These are phyloP conservation scores for Mucor sp. DNA, from an alignment of 371 early-diverging fungal species.

Conservation along the genomic window DNA sequence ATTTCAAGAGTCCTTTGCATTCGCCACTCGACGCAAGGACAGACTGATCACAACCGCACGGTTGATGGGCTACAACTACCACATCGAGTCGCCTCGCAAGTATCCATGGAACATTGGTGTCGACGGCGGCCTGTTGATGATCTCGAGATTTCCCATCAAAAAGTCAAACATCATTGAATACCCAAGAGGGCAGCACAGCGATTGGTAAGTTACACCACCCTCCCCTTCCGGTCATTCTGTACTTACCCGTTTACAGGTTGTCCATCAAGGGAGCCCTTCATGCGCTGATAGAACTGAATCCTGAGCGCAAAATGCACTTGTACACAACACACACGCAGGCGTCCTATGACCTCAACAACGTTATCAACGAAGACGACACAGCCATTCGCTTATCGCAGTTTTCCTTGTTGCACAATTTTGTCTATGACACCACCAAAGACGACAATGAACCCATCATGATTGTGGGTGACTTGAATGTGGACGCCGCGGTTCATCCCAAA, in stretches of 20 bases:
- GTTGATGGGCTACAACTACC: conserved; percentile 65
- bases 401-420: conserved; percentile 61
- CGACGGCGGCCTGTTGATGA: conserved; percentile 82
- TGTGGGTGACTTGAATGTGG: conserved; percentile 78
- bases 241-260: conserved; percentile 41
- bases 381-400: conserved; percentile 67
- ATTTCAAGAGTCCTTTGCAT: conserved; percentile 86
- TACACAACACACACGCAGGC: conserved; percentile 89
- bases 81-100: conserved; percentile 62
- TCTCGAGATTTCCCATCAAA: conserved; percentile 76
- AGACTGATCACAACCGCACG: conserved; percentile 64
- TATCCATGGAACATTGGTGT: conserved; percentile 65
- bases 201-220: conserved; percentile 48
- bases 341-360: conserved; percentile 56
- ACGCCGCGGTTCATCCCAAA: conserved; percentile 59
- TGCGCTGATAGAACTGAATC: conserved; percentile 64
- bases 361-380: conserved; percentile 57
- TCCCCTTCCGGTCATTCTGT: not conserved
- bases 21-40: conserved; percentile 62
- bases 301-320: conserved; percentile 57
- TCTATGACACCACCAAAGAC: conserved; percentile 45
- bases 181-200: conserved; percentile 70
- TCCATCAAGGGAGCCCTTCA: conserved; percentile 81
- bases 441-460: conserved; percentile 60
- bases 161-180: conserved; percentile 59